Evolutionary conservation across 768 basidiomycete genomes (phyloP).

Genomic region (Termitomyces sp.): DNA sequence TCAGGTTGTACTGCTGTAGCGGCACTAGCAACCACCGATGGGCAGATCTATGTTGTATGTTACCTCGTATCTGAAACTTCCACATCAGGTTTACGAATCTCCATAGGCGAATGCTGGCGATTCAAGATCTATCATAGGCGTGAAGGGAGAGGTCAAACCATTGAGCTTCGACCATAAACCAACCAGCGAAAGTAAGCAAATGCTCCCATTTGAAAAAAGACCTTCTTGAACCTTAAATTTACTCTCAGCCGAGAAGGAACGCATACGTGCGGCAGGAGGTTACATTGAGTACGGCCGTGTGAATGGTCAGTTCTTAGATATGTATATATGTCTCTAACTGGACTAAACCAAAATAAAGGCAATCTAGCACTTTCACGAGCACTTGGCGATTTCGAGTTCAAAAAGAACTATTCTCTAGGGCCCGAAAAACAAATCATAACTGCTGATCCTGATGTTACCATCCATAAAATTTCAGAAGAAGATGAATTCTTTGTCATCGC

Average conservation of each 20-base stretch:
- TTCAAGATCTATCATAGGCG: slow-evolving; percentile 82
- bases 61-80: not conserved
- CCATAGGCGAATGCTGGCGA: slow-evolving; percentile 94
- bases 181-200: slow-evolving; percentile 63
- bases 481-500: slow-evolving; percentile 97
- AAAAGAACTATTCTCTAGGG: slow-evolving; percentile 77
- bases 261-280: slow-evolving; percentile 88
- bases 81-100: slow-evolving; percentile 11
- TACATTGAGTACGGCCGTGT: slow-evolving; percentile 96
- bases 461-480: slow-evolving; percentile 76
- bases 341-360: slow-evolving; percentile 39
- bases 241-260: slow-evolving; percentile 70
- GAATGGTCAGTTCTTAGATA: slow-evolving; percentile 56
- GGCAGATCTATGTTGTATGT: slow-evolving; percentile 75
- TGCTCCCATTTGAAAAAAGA: not conserved
- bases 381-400: slow-evolving; percentile 97
- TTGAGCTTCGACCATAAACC: slow-evolving; percentile 97
- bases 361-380: slow-evolving; percentile 95
- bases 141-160: slow-evolving; percentile 82
- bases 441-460: slow-evolving; percentile 84
- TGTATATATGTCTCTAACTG: not conserved
- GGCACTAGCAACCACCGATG: slow-evolving; percentile 72
- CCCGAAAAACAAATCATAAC: slow-evolving; percentile 95
- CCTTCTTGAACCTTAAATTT: slow-evolving; percentile 3
- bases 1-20: slow-evolving; percentile 97